Base-by-base conservation (phyloP, 306 rosid species). In the Parietaria judaica region DNA sequence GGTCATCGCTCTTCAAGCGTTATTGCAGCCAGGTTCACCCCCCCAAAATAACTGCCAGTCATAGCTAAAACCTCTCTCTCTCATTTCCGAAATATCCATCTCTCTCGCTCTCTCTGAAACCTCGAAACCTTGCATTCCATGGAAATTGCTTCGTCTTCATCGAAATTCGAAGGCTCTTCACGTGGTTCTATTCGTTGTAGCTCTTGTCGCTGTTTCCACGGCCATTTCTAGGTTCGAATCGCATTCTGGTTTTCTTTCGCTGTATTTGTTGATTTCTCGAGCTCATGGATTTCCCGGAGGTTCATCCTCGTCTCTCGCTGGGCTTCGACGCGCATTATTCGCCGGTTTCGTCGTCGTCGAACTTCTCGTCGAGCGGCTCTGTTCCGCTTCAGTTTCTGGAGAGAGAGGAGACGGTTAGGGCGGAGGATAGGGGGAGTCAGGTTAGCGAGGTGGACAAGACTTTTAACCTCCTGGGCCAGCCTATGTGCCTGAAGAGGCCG, bases 301-400 rank as follows among this genome's bases (percentile, higher is more conserved):
- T 83, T 64, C 83, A 74, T 46, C 64, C 99, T 53, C 79, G 74
- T 60, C 77, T 88, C 14, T 82, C 84, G 43, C 76, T 88, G 0
- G 85, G 90, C 38, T 73, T 82, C 7, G 78, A 13, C 16, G 23
- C 94, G 14, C 87, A 83, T 5, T 39, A 78, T 10, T 70, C 78
- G 3, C 36, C 83, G 3, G 53, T 70, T 38, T 51, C 66, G 7
- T 52, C 60, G 31, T 36, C 76, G 54, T 67, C 83, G 7, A 64
- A 56, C n/a, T 58, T 53, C 49, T 76, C 52, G 56, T 12, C 37
- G 69, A 78, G 36, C 34, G 64, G 61, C 3, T 44, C 78, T 14
- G 61, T 64, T n/a, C 65, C 83, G 14, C 50, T 68, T 14, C 79
- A 76, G 16, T 63, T 76, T 64, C 75, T 66, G 0, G 80, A 78